Base-by-base conservation (phyloP, 352 stramenopile species). In the Phytopythium ostracodes region DNA sequence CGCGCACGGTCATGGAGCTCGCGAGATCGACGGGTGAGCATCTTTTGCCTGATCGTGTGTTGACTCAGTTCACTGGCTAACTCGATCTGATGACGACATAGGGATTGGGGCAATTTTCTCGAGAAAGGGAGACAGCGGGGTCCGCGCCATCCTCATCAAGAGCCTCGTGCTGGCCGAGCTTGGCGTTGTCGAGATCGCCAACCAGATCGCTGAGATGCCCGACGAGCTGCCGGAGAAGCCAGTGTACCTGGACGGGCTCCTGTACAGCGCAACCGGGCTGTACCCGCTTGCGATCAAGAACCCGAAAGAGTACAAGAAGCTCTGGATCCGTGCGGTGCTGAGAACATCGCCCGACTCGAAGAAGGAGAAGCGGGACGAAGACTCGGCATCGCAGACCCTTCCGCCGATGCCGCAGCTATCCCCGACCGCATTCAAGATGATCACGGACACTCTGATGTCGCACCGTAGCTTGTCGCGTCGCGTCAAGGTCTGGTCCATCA, bases 401-500 rank as follows among this genome's bases (percentile, higher is more conserved):
- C 12, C 50, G 1, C n/a, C 56, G 51, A 10, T 44, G 29, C 40
- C 55, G 10, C 36, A 54, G 11, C 29, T 90, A 31, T 73, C 71
- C 8, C 64, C 69, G 8, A 51, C 63, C 4, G 76, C 69, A 2
- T 79, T 88, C 36, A 59, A 69, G 27, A 54, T 77, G 47, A 74
- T 90, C 25, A 53, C 81, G 17, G 71, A 71, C 40, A 62, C 72
- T 14, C 69, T 90, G 35, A 62, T 88, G 6, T 74, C 72, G 11
- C 70, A 81, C 63, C 73, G 67, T 47, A 87, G 75, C 59, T 62
- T 87, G 2, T 85, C 81, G 3, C 71, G 72, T 33, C 77, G 77
- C 2, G 68, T 89, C 24, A 83, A 83, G 40, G 76, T 85, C 24
- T 88, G 79, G 79, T 79, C 73, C n/a, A 74, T 89, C 63, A 64